Percentiles rank a stretch among this genome's conserved stretches.
These are phyloP conservation scores for Peterozyma xylosa DNA, from an alignment of 805 yeast genomes.

Conservation along the genomic window DNA sequence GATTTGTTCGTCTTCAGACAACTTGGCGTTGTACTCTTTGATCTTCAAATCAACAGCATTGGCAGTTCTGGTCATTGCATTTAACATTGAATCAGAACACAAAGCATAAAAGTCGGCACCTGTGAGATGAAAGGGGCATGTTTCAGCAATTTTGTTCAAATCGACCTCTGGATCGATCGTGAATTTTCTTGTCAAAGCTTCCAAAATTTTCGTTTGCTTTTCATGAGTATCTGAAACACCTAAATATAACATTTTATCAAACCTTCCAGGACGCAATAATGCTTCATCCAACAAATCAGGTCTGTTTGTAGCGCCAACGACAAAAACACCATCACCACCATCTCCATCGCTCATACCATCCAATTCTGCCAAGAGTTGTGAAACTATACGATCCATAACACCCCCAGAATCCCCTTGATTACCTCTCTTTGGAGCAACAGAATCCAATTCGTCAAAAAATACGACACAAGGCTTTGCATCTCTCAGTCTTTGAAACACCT, in stretches of 20 bases:
- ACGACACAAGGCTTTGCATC: constrained; percentile 98
- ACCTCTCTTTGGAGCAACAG: constrained; percentile 97
- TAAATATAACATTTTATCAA: constrained; percentile 88
- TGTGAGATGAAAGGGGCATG: constrained; percentile 85
- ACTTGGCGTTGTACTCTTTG: constrained; percentile 34
- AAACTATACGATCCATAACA: constrained; percentile 97
- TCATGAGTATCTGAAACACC: constrained; percentile 91
- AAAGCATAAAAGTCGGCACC: constrained; percentile 98
- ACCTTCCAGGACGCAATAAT: constrained; percentile 85
- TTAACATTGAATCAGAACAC: constrained; percentile 92
- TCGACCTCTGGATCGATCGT: constrained; percentile 53
- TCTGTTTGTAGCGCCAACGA: constrained; percentile 97
- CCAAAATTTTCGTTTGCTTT: constrained; percentile 77
- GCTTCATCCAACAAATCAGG: constrained; percentile 96
- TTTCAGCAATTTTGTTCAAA: constrained; percentile 48
- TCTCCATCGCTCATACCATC: constrained; percentile 92
- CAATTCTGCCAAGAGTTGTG: constrained; percentile 87
- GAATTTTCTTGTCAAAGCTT: constrained; percentile 85
- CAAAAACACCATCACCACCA: constrained; percentile 84
- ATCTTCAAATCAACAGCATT: constrained; percentile 64
- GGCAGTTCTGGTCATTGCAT: constrained; percentile 92
- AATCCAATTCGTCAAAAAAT: constrained; percentile 94
- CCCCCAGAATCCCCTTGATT: constrained; percentile 99
- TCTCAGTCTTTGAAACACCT: constrained; percentile 88
- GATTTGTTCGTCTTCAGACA: constrained; percentile 31